A percentile compares a stretch with the other conserved stretches of the same genome.
phyloP scores from a whole-genome alignment of 2,329 filamentous ascomycete species.

The Passalora sequoiae region DNA sequence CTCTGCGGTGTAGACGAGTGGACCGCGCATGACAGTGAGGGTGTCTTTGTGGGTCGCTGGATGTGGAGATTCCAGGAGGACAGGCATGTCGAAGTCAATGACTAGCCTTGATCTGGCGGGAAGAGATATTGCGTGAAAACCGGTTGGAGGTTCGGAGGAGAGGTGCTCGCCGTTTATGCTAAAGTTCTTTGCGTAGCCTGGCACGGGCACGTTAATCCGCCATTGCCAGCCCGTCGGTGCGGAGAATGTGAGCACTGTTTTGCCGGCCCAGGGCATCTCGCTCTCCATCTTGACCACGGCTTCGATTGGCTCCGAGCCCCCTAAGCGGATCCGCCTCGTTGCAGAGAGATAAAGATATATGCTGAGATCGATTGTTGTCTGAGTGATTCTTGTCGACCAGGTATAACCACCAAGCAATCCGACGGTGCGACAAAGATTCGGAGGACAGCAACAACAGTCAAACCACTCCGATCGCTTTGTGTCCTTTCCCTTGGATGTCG shows the following conservation, averaged over 20 bases:
- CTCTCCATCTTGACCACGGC: conserved; percentile 50
- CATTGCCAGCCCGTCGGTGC: conserved; percentile 30
- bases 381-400: conserved; percentile 49
- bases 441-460: conserved; percentile 56
- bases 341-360: conserved; percentile 55
- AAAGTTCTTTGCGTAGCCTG: conserved; percentile 45
- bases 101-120: conserved; percentile 42
- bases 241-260: conserved; percentile 46
- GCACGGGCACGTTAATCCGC: conserved; percentile 50
- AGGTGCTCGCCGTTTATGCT: conserved; percentile 37
- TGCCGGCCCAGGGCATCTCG: conserved; percentile 56
- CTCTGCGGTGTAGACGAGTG: conserved; percentile 57
- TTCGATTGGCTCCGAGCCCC: conserved; percentile 33
- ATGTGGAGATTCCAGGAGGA: conserved; percentile 50
- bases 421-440: conserved; percentile 53
- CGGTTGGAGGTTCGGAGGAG: conserved; percentile 37
- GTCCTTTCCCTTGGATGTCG: conserved; percentile 48
- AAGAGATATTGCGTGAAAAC: conserved; percentile 51
- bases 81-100: conserved; percentile 46
- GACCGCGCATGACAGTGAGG: conserved; percentile 52
- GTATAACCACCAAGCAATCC: conserved; percentile 55
- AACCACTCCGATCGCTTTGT: conserved; percentile 55
- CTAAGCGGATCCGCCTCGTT: conserved; percentile 39
- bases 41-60: conserved; percentile 54
- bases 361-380: conserved; percentile 38